Evolutionary conservation across 2,329 filamentous ascomycete species (phyloP).

Genomic region (Escovopsis sp.): DNA sequence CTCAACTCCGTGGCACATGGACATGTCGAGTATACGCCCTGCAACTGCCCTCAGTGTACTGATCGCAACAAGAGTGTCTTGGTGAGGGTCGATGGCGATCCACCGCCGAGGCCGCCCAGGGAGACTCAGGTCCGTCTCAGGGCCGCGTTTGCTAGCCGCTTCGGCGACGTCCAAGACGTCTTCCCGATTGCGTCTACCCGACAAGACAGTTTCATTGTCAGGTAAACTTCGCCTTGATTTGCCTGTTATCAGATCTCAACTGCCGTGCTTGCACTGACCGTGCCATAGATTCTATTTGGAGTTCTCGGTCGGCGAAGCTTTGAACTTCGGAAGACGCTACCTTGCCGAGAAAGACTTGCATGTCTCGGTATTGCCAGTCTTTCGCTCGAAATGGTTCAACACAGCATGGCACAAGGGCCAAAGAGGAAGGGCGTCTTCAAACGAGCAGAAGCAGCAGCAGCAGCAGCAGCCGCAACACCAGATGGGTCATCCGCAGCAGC

Average conservation of each 20-base stretch:
- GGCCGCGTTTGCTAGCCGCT: slow-evolving; percentile 13
- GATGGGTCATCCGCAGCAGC: background rate
- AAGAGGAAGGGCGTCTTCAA: background rate
- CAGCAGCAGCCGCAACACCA: background rate
- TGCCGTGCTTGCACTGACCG: background rate
- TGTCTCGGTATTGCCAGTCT: slow-evolving; percentile 13
- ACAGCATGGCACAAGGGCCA: slow-evolving; percentile 1
- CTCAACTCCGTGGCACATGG: slow-evolving; percentile 9
- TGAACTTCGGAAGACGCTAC: slow-evolving; percentile 9
- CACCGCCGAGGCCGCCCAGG: background rate
- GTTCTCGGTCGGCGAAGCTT: slow-evolving; percentile 13
- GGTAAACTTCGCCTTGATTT: slow-evolving; percentile 10
- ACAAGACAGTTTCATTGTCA: slow-evolving; percentile 13
- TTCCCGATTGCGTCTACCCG: slow-evolving; percentile 3
- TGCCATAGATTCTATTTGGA: slow-evolving; percentile 13
- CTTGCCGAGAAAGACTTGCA: slow-evolving; percentile 15
- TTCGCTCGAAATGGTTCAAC: slow-evolving; percentile 19
- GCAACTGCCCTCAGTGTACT: slow-evolving; percentile 16
- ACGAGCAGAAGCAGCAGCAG: slow-evolving; percentile 1
- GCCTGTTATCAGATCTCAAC: background rate
- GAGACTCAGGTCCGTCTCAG: slow-evolving; percentile 17
- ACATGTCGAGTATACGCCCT: slow-evolving; percentile 14
- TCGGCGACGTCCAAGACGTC: slow-evolving; percentile 18
- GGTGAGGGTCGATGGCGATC: slow-evolving; percentile 9
- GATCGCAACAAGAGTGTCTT: slow-evolving; percentile 18